Base-by-base conservation (phyloP, 1,284 basidiomycete species). In the Malassezia japonica region DNA sequence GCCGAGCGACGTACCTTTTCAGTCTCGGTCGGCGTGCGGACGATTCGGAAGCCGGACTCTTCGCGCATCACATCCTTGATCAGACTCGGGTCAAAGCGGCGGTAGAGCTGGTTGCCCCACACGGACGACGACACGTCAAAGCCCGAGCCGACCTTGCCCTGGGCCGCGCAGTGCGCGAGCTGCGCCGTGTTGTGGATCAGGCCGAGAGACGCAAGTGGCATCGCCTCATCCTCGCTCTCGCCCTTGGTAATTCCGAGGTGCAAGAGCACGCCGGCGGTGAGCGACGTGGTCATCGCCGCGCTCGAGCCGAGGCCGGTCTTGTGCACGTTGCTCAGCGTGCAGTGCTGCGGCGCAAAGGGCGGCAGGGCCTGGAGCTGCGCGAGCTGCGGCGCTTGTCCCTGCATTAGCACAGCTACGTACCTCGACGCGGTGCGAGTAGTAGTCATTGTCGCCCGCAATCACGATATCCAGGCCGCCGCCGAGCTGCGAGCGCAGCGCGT, bases 281-380 rank as follows among this genome's bases (percentile, higher is more conserved):
- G 81, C 29, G 91, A 94, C 0, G 94, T 95, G 67, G 95, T 94
- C 65, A 99, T 82, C 0, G 94, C 88, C 0, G 92, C 92, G 8
- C 90, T 95, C 4, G 90, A 95, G 25, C 94, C 94, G 35, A 98
- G 81, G 2, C 94, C 94, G 0, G 94, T 98, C 77, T 99, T 99
- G 79, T 96, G 91, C 8, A 94, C 91, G 41, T 86, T 77, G 1
- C 79, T 76, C 37, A 98, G 62, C 6, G 59, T 53, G 31, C 59
- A 60, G 12, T 49, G 46, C 27, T 63, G 65, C 3, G 83, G 82
- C 43, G 82, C 80, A 18, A 88, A 85, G 18, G 80, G 78, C 29
- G 78, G 78, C 75, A 98, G 76, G 70, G 41, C 82, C 70, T 4
- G 79, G 80, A 52, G 55, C 21, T 56, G 50, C 18, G 34, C 34